Percentiles rank a stretch among this genome's conserved stretches.
Evolutionary conservation across 305 asterid species (phyloP).

Genomic region (Euphrasia arctica): DNA sequence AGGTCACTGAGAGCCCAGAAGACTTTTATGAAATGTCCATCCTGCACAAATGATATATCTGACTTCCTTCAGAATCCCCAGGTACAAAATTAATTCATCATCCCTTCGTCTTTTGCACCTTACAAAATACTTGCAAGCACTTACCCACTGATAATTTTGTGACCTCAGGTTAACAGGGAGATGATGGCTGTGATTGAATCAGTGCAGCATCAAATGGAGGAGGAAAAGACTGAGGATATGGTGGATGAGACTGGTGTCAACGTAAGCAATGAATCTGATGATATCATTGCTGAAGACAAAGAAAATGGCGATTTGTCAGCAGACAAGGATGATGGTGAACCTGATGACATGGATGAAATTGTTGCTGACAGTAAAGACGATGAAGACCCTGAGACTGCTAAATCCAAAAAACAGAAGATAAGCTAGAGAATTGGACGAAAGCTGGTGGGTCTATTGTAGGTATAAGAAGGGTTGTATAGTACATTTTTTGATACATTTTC

Average conservation of each 20-base stretch:
- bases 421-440: neutral
- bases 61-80: constrained; percentile 85
- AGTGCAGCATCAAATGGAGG: constrained; percentile 56
- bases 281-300: neutral
- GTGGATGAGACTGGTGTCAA: constrained; percentile 27
- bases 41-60: constrained; percentile 65
- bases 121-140: neutral
- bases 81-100: constrained; percentile 34
- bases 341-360: neutral
- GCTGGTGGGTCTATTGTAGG: constrained; percentile 5
- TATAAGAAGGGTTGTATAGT: neutral
- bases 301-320: neutral
- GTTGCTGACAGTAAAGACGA: constrained; percentile 4
- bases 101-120: neutral
- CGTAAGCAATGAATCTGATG: constrained; percentile 27
- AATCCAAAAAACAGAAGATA: neutral
- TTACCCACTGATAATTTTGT: constrained; percentile 12
- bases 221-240: constrained; percentile 40
- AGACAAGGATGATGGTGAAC: neutral
- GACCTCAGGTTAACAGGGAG: constrained; percentile 77
- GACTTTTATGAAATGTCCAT: constrained; percentile 82
- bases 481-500: neutral
- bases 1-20: constrained; percentile 76
- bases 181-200: constrained; percentile 68
- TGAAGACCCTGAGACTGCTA: neutral